phyloP scores from a whole-genome alignment of 2,329 filamentous ascomycete genomes.

The Ophiostoma sp. region DNA sequence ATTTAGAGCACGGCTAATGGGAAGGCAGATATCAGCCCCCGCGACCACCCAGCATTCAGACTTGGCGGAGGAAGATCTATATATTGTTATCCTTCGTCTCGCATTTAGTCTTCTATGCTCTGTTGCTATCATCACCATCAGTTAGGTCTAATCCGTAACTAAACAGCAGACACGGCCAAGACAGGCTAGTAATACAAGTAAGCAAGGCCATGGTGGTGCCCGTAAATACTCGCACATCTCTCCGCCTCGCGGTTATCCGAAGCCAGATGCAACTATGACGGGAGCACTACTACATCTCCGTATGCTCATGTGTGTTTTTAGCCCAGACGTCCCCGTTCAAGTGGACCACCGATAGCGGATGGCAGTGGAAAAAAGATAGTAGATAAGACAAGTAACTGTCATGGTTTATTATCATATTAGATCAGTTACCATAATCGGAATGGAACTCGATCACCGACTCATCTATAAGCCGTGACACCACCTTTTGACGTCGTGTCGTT shows the following conservation, averaged over 20 bases:
- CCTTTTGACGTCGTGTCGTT: neutral
- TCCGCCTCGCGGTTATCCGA: neutral
- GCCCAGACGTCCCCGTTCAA: neutral
- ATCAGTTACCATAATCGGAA: slow-evolving; percentile 7
- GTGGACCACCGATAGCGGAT: slow-evolving; percentile 9
- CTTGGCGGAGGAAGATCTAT: neutral
- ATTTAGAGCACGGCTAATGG: neutral
- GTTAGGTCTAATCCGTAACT: too few species aligned
- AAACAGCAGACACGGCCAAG: too few species aligned
- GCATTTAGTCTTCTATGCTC: too few species aligned
- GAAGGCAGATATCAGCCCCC: neutral
- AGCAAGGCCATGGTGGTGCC: neutral
- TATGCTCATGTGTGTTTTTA: slow-evolving; percentile 2
- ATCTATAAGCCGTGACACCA: neutral
- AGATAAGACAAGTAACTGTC: neutral
- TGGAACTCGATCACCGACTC: neutral
- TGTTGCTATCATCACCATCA: too few species aligned
- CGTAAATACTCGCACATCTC: neutral
- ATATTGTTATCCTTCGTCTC: too few species aligned
- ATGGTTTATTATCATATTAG: slow-evolving; percentile 1
- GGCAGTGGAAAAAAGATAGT: neutral
- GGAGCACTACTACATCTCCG: slow-evolving; percentile 10
- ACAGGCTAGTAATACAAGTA: neutral
- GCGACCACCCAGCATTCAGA: neutral
- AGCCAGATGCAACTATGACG: neutral